Evolutionary conservation across 2,329 filamentous ascomycete genomes (phyloP).

Genomic region (Annulohypoxylon truncatum): DNA sequence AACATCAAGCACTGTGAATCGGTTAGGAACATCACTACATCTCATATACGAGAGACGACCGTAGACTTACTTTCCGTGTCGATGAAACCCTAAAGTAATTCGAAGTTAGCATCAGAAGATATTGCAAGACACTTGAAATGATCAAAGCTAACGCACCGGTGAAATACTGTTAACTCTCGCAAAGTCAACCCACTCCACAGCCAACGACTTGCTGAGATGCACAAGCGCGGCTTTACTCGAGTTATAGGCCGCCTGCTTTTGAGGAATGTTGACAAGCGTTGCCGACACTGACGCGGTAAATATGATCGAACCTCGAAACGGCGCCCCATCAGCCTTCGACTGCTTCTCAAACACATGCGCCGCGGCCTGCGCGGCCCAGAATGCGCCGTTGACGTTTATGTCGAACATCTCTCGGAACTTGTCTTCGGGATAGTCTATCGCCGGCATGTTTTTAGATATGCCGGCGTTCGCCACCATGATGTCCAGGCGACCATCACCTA

Average conservation of each 20-base stretch:
- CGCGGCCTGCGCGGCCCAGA: constrained; percentile 58
- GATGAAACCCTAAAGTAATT: constrained; percentile 47
- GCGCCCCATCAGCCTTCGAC: constrained; percentile 42
- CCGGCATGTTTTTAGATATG: constrained; percentile 52
- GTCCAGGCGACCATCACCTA: constrained; percentile 53
- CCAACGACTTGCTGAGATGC: constrained; percentile 55
- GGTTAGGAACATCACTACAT: background rate
- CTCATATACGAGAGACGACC: background rate
- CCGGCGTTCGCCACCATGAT: constrained; percentile 58
- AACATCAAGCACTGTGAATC: constrained; percentile 44
- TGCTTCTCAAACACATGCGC: constrained; percentile 54
- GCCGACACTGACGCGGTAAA: constrained; percentile 56
- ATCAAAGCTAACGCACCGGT: constrained; percentile 44
- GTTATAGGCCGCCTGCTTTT: constrained; percentile 58
- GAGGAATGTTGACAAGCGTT: constrained; percentile 55
- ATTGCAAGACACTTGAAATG: background rate
- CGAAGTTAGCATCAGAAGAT: background rate
- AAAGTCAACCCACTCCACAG: constrained; percentile 58
- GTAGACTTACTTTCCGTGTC: constrained; percentile 47
- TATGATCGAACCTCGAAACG: constrained; percentile 53
- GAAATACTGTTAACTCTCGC: constrained; percentile 56
- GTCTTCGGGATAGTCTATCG: constrained; percentile 55
- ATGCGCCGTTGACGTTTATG: constrained; percentile 57
- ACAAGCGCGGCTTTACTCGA: constrained; percentile 57
- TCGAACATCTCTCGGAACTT: constrained; percentile 53